Evolutionary conservation across 164 flowering plant species (phyloP).

Genomic region (Sedum album): DNA sequence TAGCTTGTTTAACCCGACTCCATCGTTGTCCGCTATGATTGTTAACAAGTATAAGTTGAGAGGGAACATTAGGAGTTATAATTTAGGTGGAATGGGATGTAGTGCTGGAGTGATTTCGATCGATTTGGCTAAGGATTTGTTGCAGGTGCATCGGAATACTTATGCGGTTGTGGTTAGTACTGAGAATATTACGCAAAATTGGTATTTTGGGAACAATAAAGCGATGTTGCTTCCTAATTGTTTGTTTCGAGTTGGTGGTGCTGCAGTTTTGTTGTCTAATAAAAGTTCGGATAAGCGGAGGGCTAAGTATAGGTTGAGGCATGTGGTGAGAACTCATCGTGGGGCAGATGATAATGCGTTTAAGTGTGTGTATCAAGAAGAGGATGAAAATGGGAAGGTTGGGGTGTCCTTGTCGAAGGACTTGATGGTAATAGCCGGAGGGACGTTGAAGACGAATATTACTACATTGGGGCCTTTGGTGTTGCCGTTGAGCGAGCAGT

Average conservation of each 20-base stretch:
- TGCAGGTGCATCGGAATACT: neutral
- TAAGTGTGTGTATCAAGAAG: slow-evolving; percentile 65
- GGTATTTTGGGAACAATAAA: slow-evolving; percentile 75
- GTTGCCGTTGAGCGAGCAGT: slow-evolving; percentile 71
- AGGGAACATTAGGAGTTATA: too few species aligned
- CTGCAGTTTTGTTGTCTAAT: slow-evolving; percentile 67
- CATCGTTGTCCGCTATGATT: too few species aligned
- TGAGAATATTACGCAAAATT: too few species aligned
- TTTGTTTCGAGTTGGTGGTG: too few species aligned
- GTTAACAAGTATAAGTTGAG: too few species aligned
- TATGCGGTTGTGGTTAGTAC: neutral
- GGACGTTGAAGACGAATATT: too few species aligned
- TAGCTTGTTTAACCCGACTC: too few species aligned
- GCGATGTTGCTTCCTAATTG: slow-evolving; percentile 82
- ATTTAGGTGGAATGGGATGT: neutral
- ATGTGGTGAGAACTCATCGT: slow-evolving; percentile 63
- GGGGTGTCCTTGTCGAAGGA: too few species aligned
- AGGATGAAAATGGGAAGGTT: slow-evolving; percentile 52
- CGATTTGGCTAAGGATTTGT: slow-evolving; percentile 1
- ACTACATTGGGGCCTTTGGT: too few species aligned
- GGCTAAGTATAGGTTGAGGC: slow-evolving; percentile 64
- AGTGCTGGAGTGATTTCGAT: too few species aligned
- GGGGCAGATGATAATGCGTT: slow-evolving; percentile 75
- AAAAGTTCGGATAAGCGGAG: slow-evolving; percentile 29
- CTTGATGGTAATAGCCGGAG: slow-evolving; percentile 71